Conservation (phyloP, 805 yeast species). For the Yarrowia sp. region DNA sequence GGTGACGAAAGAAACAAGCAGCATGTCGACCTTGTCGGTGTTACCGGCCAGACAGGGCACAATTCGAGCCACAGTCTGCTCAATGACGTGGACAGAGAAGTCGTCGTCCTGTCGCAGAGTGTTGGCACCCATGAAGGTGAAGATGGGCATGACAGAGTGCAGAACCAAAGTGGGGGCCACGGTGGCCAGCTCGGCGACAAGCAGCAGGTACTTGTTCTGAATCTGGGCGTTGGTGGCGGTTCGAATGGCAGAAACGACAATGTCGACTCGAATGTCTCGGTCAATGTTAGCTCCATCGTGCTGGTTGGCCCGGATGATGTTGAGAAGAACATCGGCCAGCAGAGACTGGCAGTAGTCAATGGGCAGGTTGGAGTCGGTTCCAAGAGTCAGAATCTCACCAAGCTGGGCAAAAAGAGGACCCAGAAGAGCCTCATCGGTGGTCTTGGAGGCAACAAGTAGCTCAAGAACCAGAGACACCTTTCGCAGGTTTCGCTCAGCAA, state of each 20-base stretch:
- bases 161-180: constrained; percentile 89
- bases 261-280: constrained; percentile 73
- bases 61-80: constrained; percentile 86
- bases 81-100: constrained; percentile 89
- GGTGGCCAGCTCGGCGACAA: constrained; percentile 85
- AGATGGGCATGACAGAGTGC: constrained; percentile 99
- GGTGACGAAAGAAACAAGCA: constrained; percentile 86
- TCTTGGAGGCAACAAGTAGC: constrained; percentile 63
- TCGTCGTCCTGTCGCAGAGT: constrained; percentile 97
- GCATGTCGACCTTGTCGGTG: constrained; percentile 68
- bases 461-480: constrained; percentile 82
- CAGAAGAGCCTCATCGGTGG: constrained; percentile 46
- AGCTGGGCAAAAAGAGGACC: constrained; percentile 51
- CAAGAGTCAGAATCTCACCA: constrained; percentile 62
- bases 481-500: constrained; percentile 80
- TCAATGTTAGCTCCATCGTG: constrained; percentile 51
- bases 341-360: constrained; percentile 91
- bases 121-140: constrained; percentile 98
- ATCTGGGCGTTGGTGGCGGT: constrained; percentile 91
- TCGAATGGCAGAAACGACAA: constrained; percentile 88
- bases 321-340: constrained; percentile 82
- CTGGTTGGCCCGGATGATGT: constrained; percentile 62
- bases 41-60: constrained; percentile 78
- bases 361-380: constrained; percentile 89
- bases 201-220: constrained; percentile 84